Percentiles rank a stretch among this genome's conserved stretches.
These are phyloP conservation scores for Phialophora verrucosa DNA, from an alignment of 2,329 filamentous ascomycete species.

Conservation along the genomic window DNA sequence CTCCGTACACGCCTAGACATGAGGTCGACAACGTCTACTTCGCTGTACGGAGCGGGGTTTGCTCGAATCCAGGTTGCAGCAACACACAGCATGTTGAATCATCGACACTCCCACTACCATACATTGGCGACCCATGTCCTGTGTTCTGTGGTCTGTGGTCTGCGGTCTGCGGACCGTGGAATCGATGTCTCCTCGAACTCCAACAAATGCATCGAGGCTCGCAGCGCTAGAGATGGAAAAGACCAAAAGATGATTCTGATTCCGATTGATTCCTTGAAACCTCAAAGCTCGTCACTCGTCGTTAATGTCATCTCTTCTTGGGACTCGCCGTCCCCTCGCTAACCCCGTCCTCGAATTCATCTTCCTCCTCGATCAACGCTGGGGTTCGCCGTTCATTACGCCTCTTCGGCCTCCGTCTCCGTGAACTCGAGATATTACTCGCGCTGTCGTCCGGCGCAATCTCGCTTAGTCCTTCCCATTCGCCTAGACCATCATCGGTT, in stretches of 20 bases:
- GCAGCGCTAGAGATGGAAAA: neutral
- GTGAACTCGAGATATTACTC: conserved; percentile 56
- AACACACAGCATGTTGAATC: neutral
- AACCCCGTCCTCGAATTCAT: conserved; percentile 46
- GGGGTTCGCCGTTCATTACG: conserved; percentile 57
- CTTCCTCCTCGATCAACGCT: conserved; percentile 55
- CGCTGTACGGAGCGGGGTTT: neutral
- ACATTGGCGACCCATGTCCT: neutral
- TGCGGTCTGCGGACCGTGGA: neutral
- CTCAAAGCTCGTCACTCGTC: neutral
- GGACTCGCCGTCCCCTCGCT: conserved; percentile 38
- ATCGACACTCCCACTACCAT: neutral
- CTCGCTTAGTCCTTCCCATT: conserved; percentile 52
- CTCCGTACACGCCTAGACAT: no score
- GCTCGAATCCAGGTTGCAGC: neutral
- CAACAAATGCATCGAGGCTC: neutral
- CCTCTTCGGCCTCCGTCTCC: conserved; percentile 52
- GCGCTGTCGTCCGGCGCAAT: conserved; percentile 57
- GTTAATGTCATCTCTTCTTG: conserved; percentile 29
- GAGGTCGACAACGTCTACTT: neutral
- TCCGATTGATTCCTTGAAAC: neutral
- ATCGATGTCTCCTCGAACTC: neutral
- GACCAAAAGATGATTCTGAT: neutral
- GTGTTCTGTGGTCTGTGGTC: neutral
- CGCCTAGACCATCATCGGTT: conserved; percentile 50